Evolutionary conservation across 2,329 filamentous ascomycete species (phyloP).

Genomic region (Botrytis paeoniae): DNA sequence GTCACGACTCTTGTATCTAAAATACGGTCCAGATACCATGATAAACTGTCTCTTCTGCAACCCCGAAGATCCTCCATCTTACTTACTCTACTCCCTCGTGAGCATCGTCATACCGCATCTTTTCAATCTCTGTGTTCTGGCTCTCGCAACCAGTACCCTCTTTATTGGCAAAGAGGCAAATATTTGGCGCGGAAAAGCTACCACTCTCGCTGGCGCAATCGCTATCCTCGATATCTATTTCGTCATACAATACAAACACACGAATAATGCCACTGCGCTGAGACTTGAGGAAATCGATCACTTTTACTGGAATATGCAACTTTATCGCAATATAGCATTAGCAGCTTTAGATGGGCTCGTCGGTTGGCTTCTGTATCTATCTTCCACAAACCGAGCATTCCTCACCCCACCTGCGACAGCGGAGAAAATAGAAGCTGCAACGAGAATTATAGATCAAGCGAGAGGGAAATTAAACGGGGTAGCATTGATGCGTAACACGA

Average conservation of each 20-base stretch:
- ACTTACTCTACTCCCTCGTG: slow-evolving; percentile 78
- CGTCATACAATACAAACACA: slow-evolving; percentile 62
- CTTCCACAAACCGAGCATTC: slow-evolving; percentile 77
- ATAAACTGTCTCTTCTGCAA: slow-evolving; percentile 79
- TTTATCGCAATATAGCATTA: slow-evolving; percentile 61
- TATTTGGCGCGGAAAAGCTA: slow-evolving; percentile 69
- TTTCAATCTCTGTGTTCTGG: slow-evolving; percentile 68
- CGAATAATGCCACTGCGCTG: slow-evolving; percentile 59
- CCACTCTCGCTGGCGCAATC: slow-evolving; percentile 57
- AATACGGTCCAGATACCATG: slow-evolving; percentile 73
- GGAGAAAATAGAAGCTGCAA: slow-evolving; percentile 62
- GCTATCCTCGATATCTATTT: slow-evolving; percentile 64
- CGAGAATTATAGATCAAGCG: slow-evolving; percentile 55
- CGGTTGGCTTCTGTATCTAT: slow-evolving; percentile 68
- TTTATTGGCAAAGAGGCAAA: slow-evolving; percentile 61
- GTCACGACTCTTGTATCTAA: slow-evolving; percentile 76
- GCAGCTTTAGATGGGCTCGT: slow-evolving; percentile 62
- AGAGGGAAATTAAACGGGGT: slow-evolving; percentile 68
- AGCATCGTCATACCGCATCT: slow-evolving; percentile 74
- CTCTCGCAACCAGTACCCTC: slow-evolving; percentile 67
- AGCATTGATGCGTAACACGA: slow-evolving; percentile 76
- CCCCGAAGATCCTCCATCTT: slow-evolving; percentile 64
- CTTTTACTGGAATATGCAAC: slow-evolving; percentile 68
- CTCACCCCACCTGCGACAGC: slow-evolving; percentile 57
- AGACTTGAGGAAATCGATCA: slow-evolving; percentile 63